Conservation (phyloP, 305 asterid genomes). For the Stenogyne calaminthoides region DNA sequence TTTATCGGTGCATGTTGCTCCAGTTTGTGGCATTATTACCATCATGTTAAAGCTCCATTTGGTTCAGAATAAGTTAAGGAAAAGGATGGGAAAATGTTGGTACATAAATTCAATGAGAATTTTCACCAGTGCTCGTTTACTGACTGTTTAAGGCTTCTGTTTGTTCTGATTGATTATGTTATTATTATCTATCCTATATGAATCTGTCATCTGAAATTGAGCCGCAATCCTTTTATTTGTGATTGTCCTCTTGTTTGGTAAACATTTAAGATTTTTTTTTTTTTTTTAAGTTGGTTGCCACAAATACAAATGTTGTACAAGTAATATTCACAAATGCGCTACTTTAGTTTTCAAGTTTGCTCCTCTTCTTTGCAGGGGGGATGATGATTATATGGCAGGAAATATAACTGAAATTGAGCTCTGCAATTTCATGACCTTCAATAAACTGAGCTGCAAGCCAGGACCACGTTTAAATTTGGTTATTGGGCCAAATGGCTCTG, state of each 20-base stretch:
- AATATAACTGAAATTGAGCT: conserved; percentile 80
- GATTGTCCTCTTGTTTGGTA: conserved; percentile 19
- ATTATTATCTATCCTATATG: background rate
- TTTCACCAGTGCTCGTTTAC: background rate
- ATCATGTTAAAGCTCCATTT: conserved; percentile 5
- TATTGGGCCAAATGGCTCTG: conserved; percentile 97
- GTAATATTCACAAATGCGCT: conserved; percentile 4
- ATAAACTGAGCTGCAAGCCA: conserved; percentile 67
- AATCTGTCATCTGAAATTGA: background rate
- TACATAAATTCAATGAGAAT: background rate
- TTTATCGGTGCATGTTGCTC: conserved; percentile 2
- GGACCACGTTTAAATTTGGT: conserved; percentile 92
- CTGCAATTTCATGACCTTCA: conserved; percentile 91
- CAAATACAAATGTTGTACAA: background rate
- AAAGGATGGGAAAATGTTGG: background rate
- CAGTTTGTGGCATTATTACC: conserved; percentile 2
- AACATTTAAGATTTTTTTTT: background rate
- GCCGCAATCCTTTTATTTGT: background rate
- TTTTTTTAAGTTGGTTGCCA: background rate
- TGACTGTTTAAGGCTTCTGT: background rate
- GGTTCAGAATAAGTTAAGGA: background rate
- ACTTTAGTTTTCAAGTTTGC: conserved; percentile 5
- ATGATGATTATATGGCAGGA: conserved; percentile 83
- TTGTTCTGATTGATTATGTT: background rate
- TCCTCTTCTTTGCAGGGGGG: conserved; percentile 55